Evolutionary conservation across 192 early-diverging fungal genomes (phyloP).

Genomic region (Umbelopsis isabellina): DNA sequence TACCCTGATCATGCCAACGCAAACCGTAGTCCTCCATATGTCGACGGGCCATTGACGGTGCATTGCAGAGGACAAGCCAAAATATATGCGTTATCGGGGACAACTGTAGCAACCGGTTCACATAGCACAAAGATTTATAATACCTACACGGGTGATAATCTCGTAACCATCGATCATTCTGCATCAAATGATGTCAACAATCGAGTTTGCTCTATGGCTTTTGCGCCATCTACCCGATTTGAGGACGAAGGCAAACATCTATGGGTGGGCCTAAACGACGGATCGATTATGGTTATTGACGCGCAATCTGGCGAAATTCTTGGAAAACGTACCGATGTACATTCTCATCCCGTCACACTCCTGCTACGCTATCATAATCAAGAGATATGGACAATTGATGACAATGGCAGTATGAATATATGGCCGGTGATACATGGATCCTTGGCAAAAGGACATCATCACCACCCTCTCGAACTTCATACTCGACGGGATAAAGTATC

Average conservation of each 20-base stretch:
- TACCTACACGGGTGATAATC: slow-evolving; percentile 48
- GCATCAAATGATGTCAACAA: slow-evolving; percentile 53
- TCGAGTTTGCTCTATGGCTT: slow-evolving; percentile 39
- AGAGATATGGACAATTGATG: slow-evolving; percentile 73
- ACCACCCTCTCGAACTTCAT: slow-evolving; percentile 30
- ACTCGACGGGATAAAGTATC: slow-evolving; percentile 35
- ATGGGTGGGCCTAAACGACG: slow-evolving; percentile 68
- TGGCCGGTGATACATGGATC: slow-evolving; percentile 44
- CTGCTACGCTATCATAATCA: slow-evolving; percentile 56
- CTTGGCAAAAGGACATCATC: not conserved
- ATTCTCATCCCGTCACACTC: slow-evolving; percentile 52
- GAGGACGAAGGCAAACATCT: slow-evolving; percentile 63
- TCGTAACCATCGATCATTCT: slow-evolving; percentile 49
- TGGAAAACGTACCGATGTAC: slow-evolving; percentile 42
- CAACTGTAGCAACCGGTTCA: slow-evolving; percentile 48
- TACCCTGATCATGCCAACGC: slow-evolving; percentile 56
- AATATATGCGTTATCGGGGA: slow-evolving; percentile 57
- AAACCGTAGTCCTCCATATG: slow-evolving; percentile 62
- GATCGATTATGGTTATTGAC: slow-evolving; percentile 62
- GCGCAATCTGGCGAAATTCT: slow-evolving; percentile 41
- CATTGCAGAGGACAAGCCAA: slow-evolving; percentile 49
- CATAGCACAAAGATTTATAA: slow-evolving; percentile 48
- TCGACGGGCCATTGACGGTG: slow-evolving; percentile 44
- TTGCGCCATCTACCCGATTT: slow-evolving; percentile 56
- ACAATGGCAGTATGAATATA: slow-evolving; percentile 59